Percentiles rank a stretch among this genome's conserved stretches.
phyloP scores from a whole-genome alignment of 495 filamentous ascomycete genomes.

The Penicillium odoratum region DNA sequence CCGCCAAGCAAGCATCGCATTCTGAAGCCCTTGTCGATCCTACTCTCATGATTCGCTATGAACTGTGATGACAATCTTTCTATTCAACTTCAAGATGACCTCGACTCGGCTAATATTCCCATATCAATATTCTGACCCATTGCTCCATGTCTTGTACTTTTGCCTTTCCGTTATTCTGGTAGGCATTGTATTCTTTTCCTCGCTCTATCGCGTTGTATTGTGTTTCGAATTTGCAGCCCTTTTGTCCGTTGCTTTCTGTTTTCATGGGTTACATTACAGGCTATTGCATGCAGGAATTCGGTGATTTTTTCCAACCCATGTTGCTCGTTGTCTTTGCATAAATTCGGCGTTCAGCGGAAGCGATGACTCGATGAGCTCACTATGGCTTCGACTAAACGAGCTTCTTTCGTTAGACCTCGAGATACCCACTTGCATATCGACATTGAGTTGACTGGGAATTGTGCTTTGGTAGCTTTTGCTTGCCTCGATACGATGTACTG shows the following conservation, averaged over 20 bases:
- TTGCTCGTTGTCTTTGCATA: slow-evolving; percentile 12
- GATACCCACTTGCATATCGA: neutral
- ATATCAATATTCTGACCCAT: slow-evolving; percentile 4
- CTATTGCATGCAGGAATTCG: slow-evolving; percentile 19
- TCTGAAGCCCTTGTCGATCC: neutral
- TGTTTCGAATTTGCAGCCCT: neutral
- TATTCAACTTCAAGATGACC: slow-evolving; percentile 1
- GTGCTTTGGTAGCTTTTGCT: neutral
- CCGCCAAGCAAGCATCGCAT: neutral
- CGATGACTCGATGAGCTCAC: slow-evolving; percentile 9
- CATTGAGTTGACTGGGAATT: slow-evolving; percentile 1
- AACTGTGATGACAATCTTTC: slow-evolving; percentile 19
- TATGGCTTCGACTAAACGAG: slow-evolving; percentile 5
- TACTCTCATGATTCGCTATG: slow-evolving; percentile 23
- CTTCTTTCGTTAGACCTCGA: slow-evolving; percentile 5
- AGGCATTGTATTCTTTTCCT: neutral
- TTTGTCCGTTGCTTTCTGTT: slow-evolving; percentile 1
- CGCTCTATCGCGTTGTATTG: neutral
- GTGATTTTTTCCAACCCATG: slow-evolving; percentile 10
- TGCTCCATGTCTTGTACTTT: neutral
- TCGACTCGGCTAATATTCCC: neutral
- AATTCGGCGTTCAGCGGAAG: slow-evolving; percentile 16
- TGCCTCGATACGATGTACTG: neutral
- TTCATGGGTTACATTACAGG: slow-evolving; percentile 4
- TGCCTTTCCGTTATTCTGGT: neutral